Evolutionary conservation across 2,329 filamentous ascomycete species (phyloP), one percentile per base, ranked within the genome.

Genomic region (Cadophora luteo-olivacea): DNA sequence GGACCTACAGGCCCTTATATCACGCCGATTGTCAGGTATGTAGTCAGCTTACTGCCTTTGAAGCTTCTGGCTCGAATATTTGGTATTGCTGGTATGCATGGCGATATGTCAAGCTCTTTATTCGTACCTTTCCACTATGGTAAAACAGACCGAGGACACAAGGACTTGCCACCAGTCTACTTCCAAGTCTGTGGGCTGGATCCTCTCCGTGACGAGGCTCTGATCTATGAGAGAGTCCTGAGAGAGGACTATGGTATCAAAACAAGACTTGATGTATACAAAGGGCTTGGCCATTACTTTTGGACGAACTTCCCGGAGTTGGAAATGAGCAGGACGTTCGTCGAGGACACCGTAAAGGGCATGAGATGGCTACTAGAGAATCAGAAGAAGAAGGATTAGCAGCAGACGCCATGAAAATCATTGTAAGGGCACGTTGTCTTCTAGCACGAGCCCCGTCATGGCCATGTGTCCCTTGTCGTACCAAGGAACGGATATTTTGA

Each of bases 161-260:
- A n/a, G 4, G 22, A 75, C 32, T 57, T 76, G 11, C 75, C 75
- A 4, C 72, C 75, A 3, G 68, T 72, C 9, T 74, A 72, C 45
- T 73, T 77, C 64, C 70, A 78, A 64, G 69, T 78, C 36, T 73
- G 72, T 48, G 75, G 77, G 4, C 52, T 76, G 64, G 75, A 77
- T 66, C 73, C 75, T 9, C 60, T 76, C 14, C 68, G 75, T 48
- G 76, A 77, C 54, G 75, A 87, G 64, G 83, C 77, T 0, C 69
- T 88, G 55, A 82, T 87, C 0, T 87, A 86, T 69, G 84, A 86
- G 70, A 75, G 79, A 48, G 72, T 83, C 4, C 72, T 87, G 66
- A 76, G 80, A 33, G 81, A 83, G 62, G 79, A 83, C 38, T 52
- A 61, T 64, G 77, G 76, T 4, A 62, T 76, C 11, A 70, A 74